These are phyloP conservation scores for Gynochthodes officinalis DNA, from an alignment of 257 asterid genomes.

Conservation along the genomic window DNA sequence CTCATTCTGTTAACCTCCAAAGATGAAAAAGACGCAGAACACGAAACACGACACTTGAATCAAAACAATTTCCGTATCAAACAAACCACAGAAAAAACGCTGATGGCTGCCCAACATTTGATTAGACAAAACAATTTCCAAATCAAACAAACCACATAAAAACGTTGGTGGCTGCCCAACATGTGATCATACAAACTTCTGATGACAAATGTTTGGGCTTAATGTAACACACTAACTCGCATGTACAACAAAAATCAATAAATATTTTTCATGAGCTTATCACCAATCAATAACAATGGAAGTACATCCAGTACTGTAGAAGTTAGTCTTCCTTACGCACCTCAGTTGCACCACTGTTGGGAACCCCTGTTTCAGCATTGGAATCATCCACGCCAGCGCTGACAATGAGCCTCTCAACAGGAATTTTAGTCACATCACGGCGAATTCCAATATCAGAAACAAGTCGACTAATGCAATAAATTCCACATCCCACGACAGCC, in stretches of 20 bases:
- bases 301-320: neutral
- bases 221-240: neutral
- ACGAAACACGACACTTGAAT: no score
- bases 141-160: neutral
- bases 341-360: constrained; percentile 5
- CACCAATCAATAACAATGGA: neutral
- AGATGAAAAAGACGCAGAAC: no score
- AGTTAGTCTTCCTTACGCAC: neutral
- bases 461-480: constrained; percentile 63
- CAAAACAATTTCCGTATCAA: neutral
- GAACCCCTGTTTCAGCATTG: constrained; percentile 20
- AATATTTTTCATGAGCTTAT: neutral
- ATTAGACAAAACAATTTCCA: neutral
- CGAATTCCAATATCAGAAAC: constrained; percentile 77
- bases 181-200: neutral
- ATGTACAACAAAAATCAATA: neutral
- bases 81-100: neutral
- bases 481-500: constrained; percentile 55
- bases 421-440: constrained; percentile 68
- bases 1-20: no score
- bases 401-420: constrained; percentile 73
- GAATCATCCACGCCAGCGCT: constrained; percentile 27
- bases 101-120: neutral
- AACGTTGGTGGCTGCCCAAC: neutral
- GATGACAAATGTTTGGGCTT: neutral